Evolutionary conservation across 2,329 filamentous ascomycete species (phyloP).

Genomic region (Pyrenophora tritici-repentis): DNA sequence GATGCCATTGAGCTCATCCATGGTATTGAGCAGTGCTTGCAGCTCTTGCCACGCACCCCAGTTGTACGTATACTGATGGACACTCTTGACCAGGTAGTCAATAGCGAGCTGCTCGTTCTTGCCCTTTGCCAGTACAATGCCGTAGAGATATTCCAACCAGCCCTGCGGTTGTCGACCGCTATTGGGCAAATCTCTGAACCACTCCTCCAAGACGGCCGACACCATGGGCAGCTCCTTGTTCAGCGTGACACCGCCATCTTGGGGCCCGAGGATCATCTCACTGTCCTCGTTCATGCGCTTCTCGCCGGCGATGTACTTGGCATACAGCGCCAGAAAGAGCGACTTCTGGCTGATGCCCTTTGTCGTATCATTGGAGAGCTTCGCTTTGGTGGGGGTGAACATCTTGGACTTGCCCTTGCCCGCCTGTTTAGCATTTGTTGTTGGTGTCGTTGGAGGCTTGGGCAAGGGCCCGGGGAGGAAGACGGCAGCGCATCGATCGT

Average conservation of each 20-base stretch:
- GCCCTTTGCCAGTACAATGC: conserved; percentile 84
- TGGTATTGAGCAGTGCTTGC: conserved; percentile 74
- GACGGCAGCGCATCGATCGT: conserved; percentile 87
- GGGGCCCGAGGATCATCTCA: conserved; percentile 94
- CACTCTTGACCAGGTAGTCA: conserved; percentile 84
- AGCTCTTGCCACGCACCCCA: conserved; percentile 98
- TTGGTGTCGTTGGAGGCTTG: conserved; percentile 60
- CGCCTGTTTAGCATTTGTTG: conserved; percentile 42
- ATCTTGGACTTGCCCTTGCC: conserved; percentile 65
- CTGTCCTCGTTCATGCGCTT: conserved; percentile 96
- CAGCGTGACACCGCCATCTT: conserved; percentile 79
- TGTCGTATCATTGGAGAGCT: conserved; percentile 43
- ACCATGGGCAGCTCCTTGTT: conserved; percentile 85
- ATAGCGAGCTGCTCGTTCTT: conserved; percentile 87
- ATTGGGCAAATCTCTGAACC: conserved; percentile 69
- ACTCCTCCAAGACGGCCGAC: conserved; percentile 75
- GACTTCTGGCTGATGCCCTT: conserved; percentile 81
- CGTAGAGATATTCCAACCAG: conserved; percentile 95
- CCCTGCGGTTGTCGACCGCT: conserved; percentile 73
- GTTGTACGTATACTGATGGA: conserved; percentile 90
- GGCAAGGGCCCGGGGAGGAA: conserved; percentile 82
- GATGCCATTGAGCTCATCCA: conserved; percentile 81
- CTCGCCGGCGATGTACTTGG: conserved; percentile 90
- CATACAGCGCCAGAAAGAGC: conserved; percentile 88
- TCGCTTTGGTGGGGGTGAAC: conserved; percentile 46